Evolutionary conservation across 2,329 filamentous ascomycete species (phyloP), one percentile per base, ranked within the genome.

Genomic region (Helotiales sp.): DNA sequence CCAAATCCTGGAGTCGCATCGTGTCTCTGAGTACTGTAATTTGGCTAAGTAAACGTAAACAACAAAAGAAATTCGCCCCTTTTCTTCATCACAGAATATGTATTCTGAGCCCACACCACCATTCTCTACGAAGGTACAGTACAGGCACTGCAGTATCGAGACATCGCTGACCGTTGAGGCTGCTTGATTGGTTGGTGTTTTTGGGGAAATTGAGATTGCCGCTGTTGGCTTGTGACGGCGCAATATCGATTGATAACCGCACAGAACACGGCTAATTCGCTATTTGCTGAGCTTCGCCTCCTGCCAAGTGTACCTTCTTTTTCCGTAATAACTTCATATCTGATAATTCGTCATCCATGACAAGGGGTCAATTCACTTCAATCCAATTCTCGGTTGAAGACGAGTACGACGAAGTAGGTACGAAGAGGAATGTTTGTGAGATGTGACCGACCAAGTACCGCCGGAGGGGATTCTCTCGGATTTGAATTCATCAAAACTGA

Each of bases 121-220:
- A 11, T 22, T 5, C 10, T 43, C 17, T 28, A n/a, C n/a, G n/a
- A n/a, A n/a, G n/a, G n/a, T n/a, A n/a, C n/a, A n/a, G n/a, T 30
- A 8, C 32, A 45, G 17, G 26, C 60, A 57, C 61, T 57, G 61
- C 61, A 50, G 57, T 52, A 24, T 34, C 24, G 37, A 20, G 54
- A 49, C 11, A 4, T 22, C 34, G 15, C 22, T 26, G 32, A 13
- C 43, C 28, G 62, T 49, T 22, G 43, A 13, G n/a, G 17, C 32
- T n/a, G 43, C 22, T 57, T 52, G 28, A 50, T 50, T 67, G 61
- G 50, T 64, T 64, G 68, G 63, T 32, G 45, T 40, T 34, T 13
- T 20, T 15, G n/a, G 57, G 34, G 65, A 64, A 50, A 66, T 68
- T 67, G 50, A 66, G 61, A 65, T 67, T 61, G 65, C 55, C 68